Percentiles rank a stretch among this genome's conserved stretches.
phyloP scores from a whole-genome alignment of 2,329 filamentous ascomycete genomes.

The Rhexocercosporidium sp. region DNA sequence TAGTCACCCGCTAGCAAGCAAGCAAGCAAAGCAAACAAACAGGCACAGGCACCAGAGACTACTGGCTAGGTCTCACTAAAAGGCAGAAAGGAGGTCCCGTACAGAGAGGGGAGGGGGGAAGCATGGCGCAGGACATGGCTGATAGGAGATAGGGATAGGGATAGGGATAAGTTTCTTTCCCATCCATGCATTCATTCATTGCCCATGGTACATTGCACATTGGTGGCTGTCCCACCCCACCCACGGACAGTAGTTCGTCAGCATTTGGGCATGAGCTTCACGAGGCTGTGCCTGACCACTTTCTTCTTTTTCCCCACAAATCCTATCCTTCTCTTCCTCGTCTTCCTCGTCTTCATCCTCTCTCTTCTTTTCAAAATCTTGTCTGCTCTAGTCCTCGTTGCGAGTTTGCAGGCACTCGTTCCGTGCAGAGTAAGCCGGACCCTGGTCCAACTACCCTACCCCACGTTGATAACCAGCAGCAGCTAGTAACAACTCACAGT shows the following conservation, averaged over 20 bases:
- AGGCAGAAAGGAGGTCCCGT: neutral
- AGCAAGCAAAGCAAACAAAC: neutral
- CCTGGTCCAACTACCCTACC: constrained; percentile 24
- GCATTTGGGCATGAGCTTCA: neutral
- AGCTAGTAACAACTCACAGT: constrained; percentile 3
- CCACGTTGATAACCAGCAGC: constrained; percentile 23
- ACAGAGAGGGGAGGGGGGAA: neutral
- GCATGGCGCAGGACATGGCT: constrained; percentile 16
- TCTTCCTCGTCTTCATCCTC: constrained; percentile 5
- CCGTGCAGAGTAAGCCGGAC: constrained; percentile 29
- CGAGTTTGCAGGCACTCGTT: neutral
- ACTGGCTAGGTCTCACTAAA: constrained; percentile 7
- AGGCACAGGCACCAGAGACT: neutral
- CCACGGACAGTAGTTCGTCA: too few relatives aligned
- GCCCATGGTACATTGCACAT: too few relatives aligned
- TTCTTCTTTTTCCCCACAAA: neutral
- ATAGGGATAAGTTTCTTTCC: too few relatives aligned
- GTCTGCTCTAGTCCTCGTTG: neutral
- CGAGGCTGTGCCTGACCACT: constrained; percentile 20
- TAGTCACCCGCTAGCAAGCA: neutral
- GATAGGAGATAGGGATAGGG: too few relatives aligned
- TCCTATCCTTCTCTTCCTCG: neutral
- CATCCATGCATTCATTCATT: constrained; percentile 13
- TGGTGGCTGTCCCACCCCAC: too few relatives aligned
- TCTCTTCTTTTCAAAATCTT: neutral